Evolutionary conservation across 192 early-diverging fungal species (phyloP).

Genomic region (Gryganskiella cystojenkinii): DNA sequence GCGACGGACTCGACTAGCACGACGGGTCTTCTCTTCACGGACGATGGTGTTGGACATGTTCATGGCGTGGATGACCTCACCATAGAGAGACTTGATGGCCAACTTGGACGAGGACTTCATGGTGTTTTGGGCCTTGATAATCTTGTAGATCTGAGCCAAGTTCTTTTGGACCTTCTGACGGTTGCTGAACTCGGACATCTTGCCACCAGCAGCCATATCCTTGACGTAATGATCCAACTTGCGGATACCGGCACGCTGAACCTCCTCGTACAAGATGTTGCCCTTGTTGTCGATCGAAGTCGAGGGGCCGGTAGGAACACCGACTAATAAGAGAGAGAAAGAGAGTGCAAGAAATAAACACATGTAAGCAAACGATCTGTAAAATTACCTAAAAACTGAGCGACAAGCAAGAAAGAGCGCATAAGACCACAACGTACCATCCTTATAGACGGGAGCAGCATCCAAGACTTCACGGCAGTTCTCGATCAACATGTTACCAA

Average conservation of each 20-base stretch:
- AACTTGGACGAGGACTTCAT: conserved; percentile 80
- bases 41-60: conserved; percentile 80
- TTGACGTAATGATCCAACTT: conserved; percentile 96
- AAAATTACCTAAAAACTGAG: too few species aligned
- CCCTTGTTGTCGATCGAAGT: conserved; percentile 84
- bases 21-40: conserved; percentile 63
- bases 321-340: conserved; percentile 61
- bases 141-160: conserved; percentile 80
- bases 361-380: too few species aligned
- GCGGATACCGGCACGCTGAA: conserved; percentile 81
- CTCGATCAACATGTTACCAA: conserved; percentile 85
- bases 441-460: conserved; percentile 87
- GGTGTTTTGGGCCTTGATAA: conserved; percentile 80
- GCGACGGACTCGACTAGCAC: conserved; percentile 61
- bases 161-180: conserved; percentile 84
- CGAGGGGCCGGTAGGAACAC: conserved; percentile 85
- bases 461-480: conserved; percentile 89
- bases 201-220: conserved; percentile 81
- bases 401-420: too few species aligned
- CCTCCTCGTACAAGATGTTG: conserved; percentile 86
- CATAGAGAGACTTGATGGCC: conserved; percentile 74
- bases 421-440: too few species aligned
- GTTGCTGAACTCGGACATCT: conserved; percentile 78
- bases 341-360: conserved; percentile 8
- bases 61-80: conserved; percentile 78